A percentile compares a stretch with the other conserved stretches of the same genome.
phyloP scores from a whole-genome alignment of 768 basidiomycete species.

The Podaxis sp. region DNA sequence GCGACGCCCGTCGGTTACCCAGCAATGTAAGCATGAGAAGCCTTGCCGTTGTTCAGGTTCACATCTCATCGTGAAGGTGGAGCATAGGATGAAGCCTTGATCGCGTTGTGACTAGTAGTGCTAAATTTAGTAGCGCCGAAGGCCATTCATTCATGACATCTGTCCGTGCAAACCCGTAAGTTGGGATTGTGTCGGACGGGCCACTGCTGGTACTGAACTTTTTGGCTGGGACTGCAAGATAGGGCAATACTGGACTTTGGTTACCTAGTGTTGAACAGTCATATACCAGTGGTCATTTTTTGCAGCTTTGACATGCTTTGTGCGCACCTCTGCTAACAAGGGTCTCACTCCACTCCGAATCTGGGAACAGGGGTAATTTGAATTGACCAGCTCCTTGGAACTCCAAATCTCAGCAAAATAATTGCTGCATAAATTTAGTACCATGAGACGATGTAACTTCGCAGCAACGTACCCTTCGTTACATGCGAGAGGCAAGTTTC shows the following conservation, averaged over 20 bases:
- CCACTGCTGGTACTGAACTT: not conserved
- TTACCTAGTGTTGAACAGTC: not conserved
- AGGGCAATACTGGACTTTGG: not conserved
- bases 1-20: not conserved
- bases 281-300: not conserved
- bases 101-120: not conserved
- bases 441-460: not conserved
- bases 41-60: not conserved
- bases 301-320: not conserved
- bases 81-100: not conserved
- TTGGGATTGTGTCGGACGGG: not conserved
- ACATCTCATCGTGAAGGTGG: conserved; percentile 8
- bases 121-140: not conserved
- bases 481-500: not conserved
- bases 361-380: not conserved
- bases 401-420: conserved; percentile 2
- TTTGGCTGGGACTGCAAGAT: not conserved
- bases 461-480: no score
- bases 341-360: not conserved
- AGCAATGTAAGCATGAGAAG: conserved; percentile 7
- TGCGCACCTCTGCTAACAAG: not conserved
- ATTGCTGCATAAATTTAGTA: conserved; percentile 10
- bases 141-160: not conserved
- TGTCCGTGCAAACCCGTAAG: not conserved
- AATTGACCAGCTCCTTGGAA: not conserved